These are phyloP conservation scores for Psidium friedrichsthalianum DNA, from an alignment of 345 rosid species.

Conservation along the genomic window DNA sequence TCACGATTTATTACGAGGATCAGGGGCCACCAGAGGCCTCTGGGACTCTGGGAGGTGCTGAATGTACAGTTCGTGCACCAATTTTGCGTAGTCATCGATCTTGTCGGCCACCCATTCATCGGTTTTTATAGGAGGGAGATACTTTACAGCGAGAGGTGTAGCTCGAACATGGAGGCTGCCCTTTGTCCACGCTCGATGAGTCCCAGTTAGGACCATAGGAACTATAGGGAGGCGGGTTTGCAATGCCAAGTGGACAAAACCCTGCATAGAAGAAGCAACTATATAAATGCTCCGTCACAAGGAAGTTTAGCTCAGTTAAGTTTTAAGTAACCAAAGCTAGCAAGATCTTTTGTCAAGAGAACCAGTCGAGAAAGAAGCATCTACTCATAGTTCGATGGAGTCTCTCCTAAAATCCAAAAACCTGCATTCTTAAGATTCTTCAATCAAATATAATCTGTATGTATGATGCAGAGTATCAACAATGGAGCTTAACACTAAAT, in stretches of 20 bases:
- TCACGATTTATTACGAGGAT: background rate
- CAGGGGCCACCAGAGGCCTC: background rate
- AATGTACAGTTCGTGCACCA: constrained; percentile 16
- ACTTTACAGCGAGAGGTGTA: background rate
- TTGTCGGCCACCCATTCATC: constrained; percentile 14
- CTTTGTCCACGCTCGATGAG: background rate
- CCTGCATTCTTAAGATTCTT: background rate
- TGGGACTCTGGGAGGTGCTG: constrained; percentile 14
- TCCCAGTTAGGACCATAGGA: background rate
- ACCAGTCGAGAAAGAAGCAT: background rate
- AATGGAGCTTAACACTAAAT: background rate
- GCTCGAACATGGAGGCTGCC: background rate
- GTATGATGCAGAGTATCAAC: background rate
- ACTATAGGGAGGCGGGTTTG: background rate
- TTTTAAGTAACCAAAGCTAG: background rate
- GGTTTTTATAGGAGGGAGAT: constrained; percentile 4
- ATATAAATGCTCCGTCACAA: background rate
- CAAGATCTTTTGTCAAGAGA: background rate
- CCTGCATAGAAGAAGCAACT: background rate
- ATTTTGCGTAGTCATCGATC: constrained; percentile 7
- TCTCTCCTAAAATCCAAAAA: background rate
- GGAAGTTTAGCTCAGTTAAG: background rate
- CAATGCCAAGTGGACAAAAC: background rate
- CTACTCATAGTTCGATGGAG: background rate
- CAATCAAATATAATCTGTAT: background rate